Evolutionary conservation across 441 rosid species (phyloP).

Genomic region (Populus trichocarpa): DNA sequence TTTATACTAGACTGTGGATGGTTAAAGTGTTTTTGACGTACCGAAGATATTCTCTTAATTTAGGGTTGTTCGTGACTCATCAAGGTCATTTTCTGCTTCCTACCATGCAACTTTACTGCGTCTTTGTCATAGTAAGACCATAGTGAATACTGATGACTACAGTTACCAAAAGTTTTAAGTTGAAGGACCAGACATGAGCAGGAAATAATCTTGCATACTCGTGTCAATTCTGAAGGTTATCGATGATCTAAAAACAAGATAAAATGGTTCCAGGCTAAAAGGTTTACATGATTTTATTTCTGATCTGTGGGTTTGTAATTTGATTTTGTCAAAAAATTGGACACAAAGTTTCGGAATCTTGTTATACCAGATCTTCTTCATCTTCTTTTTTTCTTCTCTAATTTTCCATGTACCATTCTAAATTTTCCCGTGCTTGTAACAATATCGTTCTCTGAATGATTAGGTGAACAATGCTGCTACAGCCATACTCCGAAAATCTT

Average conservation of each 20-base stretch:
- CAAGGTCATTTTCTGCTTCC: neutral
- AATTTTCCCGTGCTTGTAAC: neutral
- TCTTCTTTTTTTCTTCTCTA: neutral
- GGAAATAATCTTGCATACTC: neutral
- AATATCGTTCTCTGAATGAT: neutral
- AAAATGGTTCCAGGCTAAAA: neutral
- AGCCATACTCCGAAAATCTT: constrained; percentile 38
- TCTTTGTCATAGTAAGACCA: neutral
- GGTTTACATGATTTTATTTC: neutral
- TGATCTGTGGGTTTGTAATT: neutral
- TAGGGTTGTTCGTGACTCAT: neutral
- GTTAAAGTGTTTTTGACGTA: too few relatives aligned
- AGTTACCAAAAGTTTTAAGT: neutral
- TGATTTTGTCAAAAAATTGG: neutral
- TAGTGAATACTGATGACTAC: neutral
- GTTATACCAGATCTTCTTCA: neutral
- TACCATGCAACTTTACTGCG: neutral
- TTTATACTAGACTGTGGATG: neutral
- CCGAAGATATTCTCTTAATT: neutral
- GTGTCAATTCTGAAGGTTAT: too few relatives aligned
- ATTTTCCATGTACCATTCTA: neutral
- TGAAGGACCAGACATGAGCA: neutral
- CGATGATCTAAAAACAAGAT: neutral
- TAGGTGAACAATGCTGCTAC: constrained; percentile 78
- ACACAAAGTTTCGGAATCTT: neutral